Percentiles rank a stretch among this genome's conserved stretches.
These are phyloP conservation scores for Fusarium sp. DNA, from an alignment of 2,329 filamentous ascomycete genomes.

Conservation along the genomic window DNA sequence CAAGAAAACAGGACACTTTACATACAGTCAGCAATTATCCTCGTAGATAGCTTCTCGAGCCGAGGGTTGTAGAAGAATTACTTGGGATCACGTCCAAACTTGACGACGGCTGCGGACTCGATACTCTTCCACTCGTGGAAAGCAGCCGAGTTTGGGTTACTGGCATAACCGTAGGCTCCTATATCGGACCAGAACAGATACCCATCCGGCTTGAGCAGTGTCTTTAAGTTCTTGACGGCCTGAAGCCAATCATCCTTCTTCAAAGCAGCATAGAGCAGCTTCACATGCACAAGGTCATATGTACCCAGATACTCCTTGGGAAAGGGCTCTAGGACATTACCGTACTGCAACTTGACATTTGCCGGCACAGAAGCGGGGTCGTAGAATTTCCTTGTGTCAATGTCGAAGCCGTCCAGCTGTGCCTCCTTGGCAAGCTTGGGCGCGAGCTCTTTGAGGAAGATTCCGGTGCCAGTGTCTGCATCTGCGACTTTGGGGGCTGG, in stretches of 20 bases:
- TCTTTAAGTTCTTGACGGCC: neutral
- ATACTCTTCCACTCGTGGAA: neutral
- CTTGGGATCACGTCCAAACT: neutral
- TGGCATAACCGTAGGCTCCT: neutral
- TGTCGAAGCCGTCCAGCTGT: too few relatives aligned
- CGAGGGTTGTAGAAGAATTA: neutral
- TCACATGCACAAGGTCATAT: neutral
- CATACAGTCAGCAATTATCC: too few relatives aligned
- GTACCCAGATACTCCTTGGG: rapidly evolving
- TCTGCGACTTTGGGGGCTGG: too few relatives aligned
- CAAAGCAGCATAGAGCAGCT: neutral
- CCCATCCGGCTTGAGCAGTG: neutral
- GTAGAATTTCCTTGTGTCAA: too few relatives aligned
- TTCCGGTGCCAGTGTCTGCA: too few relatives aligned
- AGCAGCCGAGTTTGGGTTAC: neutral
- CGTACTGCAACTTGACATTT: neutral
- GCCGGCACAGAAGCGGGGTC: rapidly evolving
- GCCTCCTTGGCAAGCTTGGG: too few relatives aligned
- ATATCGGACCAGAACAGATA: neutral
- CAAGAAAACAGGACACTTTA: neutral
- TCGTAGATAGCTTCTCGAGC: too few relatives aligned
- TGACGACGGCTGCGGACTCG: neutral
- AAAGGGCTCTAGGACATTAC: neutral
- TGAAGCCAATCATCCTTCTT: neutral
- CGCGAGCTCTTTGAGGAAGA: too few relatives aligned